Base-by-base conservation (phyloP, 148 eudicot species). In the Euryodendron excelsum region DNA sequence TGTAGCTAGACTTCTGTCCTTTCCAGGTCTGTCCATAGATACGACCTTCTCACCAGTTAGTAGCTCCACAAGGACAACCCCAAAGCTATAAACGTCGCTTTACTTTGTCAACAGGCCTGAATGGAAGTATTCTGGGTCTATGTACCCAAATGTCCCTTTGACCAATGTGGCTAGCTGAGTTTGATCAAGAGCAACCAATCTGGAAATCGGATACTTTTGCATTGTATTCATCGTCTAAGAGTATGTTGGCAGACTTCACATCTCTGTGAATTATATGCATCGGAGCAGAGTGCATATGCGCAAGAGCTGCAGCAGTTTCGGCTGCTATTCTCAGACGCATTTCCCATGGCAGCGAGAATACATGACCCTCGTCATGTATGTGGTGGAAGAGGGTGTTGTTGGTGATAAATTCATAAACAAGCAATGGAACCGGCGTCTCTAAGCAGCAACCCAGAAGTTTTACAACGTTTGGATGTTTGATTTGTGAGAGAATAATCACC, bases 81-180 rank as follows among this genome's bases (percentile, higher is more conserved):
- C 90, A 63, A 85, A 87, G 76, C 87, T 87, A 63, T 87, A 87
- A 28, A 84, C 88, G 11, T 86, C 88, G 10, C 86, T 86, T 47
- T 84, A 84, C 28, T 84, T 81, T 17, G 87, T 88, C 25, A 84
- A 62, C 3, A 69, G 80, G 21, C 81, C 75, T 3, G 85, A 69
- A 7, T 82, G 87, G 13, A 88, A 75, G 80, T 83, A 88, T 47
- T 85, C 88, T 0, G 84, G 88, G 71, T 87, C 87, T 65, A 87
- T 61, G 44, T 87, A 87, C 1, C 87, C 90, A 23, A 87, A 67
- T 0, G 90, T 87, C n/a, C 90, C 87, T 62, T 84, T 77, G 3
- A 87, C 86, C 75, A 76, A 27, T 17, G 86, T 87, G 60, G 80
- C 55, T 69, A 87, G 15, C 45, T 79, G 84, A 21, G 81, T 72